Conservation (phyloP, 768 basidiomycete genomes). For the Hygrophorus pudorinus region DNA sequence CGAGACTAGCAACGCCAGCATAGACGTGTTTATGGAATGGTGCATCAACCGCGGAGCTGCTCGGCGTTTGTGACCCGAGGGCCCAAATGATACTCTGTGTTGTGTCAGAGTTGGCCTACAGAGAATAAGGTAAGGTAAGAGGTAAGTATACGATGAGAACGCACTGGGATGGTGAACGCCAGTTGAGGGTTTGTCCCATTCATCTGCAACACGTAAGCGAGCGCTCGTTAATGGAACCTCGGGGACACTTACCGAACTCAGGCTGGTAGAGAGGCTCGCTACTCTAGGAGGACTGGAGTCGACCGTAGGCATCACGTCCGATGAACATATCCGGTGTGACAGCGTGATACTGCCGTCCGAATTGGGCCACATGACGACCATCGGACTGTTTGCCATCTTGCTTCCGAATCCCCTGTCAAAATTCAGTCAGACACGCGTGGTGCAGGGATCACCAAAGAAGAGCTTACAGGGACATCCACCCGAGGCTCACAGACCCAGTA, state of each 20-base stretch:
- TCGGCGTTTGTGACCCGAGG: slow-evolving; percentile 39
- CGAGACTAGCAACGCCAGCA: slow-evolving; percentile 30
- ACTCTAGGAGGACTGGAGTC: slow-evolving; percentile 40
- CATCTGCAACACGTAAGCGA: slow-evolving; percentile 19
- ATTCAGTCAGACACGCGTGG: too few species aligned
- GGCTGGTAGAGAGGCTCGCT: slow-evolving; percentile 29
- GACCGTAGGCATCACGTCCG: slow-evolving; percentile 47
- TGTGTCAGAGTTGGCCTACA: slow-evolving; percentile 32
- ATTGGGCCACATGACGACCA: slow-evolving; percentile 73
- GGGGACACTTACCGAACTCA: slow-evolving; percentile 35
- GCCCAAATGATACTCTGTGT: slow-evolving; percentile 49
- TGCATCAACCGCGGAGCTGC: slow-evolving; percentile 34
- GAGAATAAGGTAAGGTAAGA: neutral
- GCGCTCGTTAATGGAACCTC: too few species aligned
- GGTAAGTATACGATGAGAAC: slow-evolving; percentile 13
- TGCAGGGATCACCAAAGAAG: too few species aligned
- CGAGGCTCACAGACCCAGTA: slow-evolving; percentile 26
- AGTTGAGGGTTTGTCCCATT: slow-evolving; percentile 34
- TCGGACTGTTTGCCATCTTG: slow-evolving; percentile 43
- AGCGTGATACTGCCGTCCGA: slow-evolving; percentile 50
- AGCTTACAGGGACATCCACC: slow-evolving; percentile 55
- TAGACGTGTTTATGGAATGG: slow-evolving; percentile 37
- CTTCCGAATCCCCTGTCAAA: slow-evolving; percentile 45
- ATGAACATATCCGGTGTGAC: slow-evolving; percentile 49
- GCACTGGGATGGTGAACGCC: slow-evolving; percentile 41